These are phyloP conservation scores for Kregervanrija delftensis DNA, from an alignment of 805 yeast species.

Conservation along the genomic window DNA sequence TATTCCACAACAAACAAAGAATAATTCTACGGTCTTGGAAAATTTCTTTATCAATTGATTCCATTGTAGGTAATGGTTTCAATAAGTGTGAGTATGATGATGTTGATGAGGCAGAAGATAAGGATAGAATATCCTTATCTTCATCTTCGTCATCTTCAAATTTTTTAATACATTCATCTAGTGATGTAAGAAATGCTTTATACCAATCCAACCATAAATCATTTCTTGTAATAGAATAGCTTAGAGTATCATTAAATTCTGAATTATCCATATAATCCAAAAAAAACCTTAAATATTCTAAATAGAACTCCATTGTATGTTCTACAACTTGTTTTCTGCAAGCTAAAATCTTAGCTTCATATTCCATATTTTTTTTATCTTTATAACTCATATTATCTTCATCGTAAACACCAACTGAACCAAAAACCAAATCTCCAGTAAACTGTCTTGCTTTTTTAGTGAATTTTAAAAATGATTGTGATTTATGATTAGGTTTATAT, in stretches of 20 bases:
- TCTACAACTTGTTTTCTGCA: constrained; percentile 13
- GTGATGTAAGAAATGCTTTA: neutral
- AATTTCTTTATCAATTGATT: constrained; percentile 13
- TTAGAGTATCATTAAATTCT: constrained; percentile 25
- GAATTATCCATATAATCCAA: constrained; percentile 27
- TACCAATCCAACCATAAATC: constrained; percentile 27
- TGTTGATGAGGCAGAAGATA: no score
- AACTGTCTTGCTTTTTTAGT: constrained; percentile 23
- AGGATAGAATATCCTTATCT: neutral
- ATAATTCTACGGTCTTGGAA: constrained; percentile 25
- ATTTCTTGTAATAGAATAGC: constrained; percentile 25
- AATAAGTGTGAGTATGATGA: neutral
- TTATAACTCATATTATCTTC: constrained; percentile 9
- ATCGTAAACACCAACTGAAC: constrained; percentile 12
- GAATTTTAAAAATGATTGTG: constrained; percentile 13
- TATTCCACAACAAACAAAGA: constrained; percentile 24
- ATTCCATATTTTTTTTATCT: constrained; percentile 9
- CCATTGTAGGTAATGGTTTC: constrained; percentile 12
- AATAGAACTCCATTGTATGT: constrained; percentile 18
- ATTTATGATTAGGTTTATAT: neutral
- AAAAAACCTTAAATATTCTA: constrained; percentile 26
- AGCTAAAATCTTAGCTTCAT: constrained; percentile 9
- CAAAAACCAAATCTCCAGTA: constrained; percentile 28
- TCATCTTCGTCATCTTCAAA: constrained; percentile 13
- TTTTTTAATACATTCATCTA: constrained; percentile 1